Conservation (phyloP, 441 rosid genomes). For the Arabidopsis hybrid region DNA sequence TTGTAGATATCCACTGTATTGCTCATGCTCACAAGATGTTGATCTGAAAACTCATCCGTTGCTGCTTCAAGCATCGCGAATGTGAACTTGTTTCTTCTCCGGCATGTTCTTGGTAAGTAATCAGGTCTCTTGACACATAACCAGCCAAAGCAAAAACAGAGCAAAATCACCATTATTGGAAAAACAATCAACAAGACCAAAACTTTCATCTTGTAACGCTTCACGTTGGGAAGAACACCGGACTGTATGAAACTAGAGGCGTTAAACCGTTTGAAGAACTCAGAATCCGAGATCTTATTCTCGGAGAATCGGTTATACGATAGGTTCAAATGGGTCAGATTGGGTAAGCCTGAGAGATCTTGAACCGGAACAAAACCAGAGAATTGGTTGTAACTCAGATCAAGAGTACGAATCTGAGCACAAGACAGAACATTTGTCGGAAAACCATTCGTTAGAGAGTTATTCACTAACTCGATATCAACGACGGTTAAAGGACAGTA, state of each 20-base stretch:
- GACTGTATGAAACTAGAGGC: slow-evolving; percentile 62
- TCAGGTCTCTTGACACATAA: slow-evolving; percentile 64
- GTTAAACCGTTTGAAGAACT: slow-evolving; percentile 60
- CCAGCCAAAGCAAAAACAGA: slow-evolving; percentile 55
- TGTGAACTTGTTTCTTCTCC: slow-evolving; percentile 57
- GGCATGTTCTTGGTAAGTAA: slow-evolving; percentile 52
- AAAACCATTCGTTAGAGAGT: slow-evolving; percentile 57
- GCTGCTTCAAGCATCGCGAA: slow-evolving; percentile 63
- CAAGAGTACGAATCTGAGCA: slow-evolving; percentile 61
- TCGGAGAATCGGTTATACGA: slow-evolving; percentile 66
- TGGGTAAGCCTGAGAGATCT: slow-evolving; percentile 46
- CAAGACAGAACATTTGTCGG: slow-evolving; percentile 60
- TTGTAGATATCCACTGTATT: slow-evolving; percentile 50
- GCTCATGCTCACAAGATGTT: slow-evolving; percentile 48
- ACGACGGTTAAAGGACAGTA: slow-evolving; percentile 67
- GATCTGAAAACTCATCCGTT: slow-evolving; percentile 56
- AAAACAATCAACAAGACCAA: slow-evolving; percentile 56
- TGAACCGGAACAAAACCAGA: slow-evolving; percentile 64
- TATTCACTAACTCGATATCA: slow-evolving; percentile 66
- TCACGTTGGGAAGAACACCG: slow-evolving; percentile 59
- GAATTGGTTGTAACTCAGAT: slow-evolving; percentile 63
- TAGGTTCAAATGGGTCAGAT: slow-evolving; percentile 60
- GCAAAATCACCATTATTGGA: slow-evolving; percentile 52
- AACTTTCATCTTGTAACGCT: slow-evolving; percentile 53
- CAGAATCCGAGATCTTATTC: slow-evolving; percentile 58